Conservation (phyloP, 768 basidiomycete genomes). For the Tulasnella sp. region DNA sequence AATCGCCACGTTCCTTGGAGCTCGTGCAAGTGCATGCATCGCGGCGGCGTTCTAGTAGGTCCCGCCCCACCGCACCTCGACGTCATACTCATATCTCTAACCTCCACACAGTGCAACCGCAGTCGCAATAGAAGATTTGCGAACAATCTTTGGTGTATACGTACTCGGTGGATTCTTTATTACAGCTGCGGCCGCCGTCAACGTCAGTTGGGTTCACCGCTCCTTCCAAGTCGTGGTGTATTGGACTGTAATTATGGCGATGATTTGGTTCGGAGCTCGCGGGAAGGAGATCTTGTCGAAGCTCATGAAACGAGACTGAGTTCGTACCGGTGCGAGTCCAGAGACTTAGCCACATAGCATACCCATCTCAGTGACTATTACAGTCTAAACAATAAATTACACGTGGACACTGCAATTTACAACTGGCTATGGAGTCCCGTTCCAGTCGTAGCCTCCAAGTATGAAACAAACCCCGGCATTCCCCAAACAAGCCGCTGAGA, state of each 20-base stretch:
- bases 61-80: neutral
- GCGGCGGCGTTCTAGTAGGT: slow-evolving; percentile 21
- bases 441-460: neutral
- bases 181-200: slow-evolving; percentile 15
- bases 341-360: neutral
- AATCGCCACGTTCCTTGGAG: slow-evolving; percentile 21
- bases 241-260: slow-evolving; percentile 21
- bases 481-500: neutral
- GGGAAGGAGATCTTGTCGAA: neutral
- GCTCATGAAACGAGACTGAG: neutral
- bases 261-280: slow-evolving; percentile 21
- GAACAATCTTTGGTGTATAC: slow-evolving; percentile 19
- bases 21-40: slow-evolving; percentile 10
- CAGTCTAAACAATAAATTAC: neutral
- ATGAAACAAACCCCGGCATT: slow-evolving; percentile 4
- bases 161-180: slow-evolving; percentile 15
- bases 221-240: slow-evolving; percentile 21
- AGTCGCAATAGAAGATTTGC: neutral
- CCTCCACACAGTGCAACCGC: neutral
- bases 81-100: neutral
- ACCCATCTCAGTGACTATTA: neutral
- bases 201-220: slow-evolving; percentile 18
- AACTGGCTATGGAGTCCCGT: neutral
- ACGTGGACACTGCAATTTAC: neutral
- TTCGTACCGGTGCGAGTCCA: neutral